A percentile compares a stretch with the other conserved stretches of the same genome.
These are phyloP conservation scores for Mortierella alpina DNA, from an alignment of 192 early-diverging fungal genomes.

Conservation along the genomic window DNA sequence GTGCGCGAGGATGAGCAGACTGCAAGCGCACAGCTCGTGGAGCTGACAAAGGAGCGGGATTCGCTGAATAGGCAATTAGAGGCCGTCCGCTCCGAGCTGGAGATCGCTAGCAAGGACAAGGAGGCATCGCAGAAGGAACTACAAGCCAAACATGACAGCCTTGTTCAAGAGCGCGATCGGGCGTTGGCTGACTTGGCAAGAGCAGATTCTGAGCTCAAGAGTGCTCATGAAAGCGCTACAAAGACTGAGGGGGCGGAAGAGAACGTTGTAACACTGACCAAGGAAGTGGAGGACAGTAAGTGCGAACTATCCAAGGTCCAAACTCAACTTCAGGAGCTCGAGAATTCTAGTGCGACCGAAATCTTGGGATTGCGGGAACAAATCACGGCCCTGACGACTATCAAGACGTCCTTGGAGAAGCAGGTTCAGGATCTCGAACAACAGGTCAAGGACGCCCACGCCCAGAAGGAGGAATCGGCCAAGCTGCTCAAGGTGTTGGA, in stretches of 20 bases:
- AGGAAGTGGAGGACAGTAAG: conserved; percentile 26
- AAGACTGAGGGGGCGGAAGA: conserved; percentile 9
- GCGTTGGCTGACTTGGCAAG: conserved; percentile 18
- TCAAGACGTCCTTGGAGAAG: conserved; percentile 14
- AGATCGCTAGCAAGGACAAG: neutral
- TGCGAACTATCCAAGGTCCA: conserved; percentile 16
- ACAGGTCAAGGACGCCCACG: conserved; percentile 17
- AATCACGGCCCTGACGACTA: conserved; percentile 3
- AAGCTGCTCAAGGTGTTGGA: conserved; percentile 47
- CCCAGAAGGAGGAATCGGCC: conserved; percentile 27
- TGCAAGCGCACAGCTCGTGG: conserved; percentile 5
- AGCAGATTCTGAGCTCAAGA: conserved; percentile 10
- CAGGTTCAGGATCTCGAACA: neutral
- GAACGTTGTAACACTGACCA: conserved; percentile 18
- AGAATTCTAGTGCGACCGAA: conserved; percentile 10
- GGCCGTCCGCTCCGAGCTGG: conserved; percentile 10
- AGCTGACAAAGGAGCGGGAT: conserved; percentile 20
- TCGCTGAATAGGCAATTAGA: conserved; percentile 23
- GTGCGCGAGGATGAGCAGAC: conserved; percentile 6
- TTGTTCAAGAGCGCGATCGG: conserved; percentile 7
- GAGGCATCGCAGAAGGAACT: conserved; percentile 3
- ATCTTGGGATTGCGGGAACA: conserved; percentile 25
- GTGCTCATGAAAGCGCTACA: conserved; percentile 10
- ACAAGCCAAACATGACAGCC: conserved; percentile 4
- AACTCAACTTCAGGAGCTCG: conserved; percentile 14